A percentile compares a stretch with the other conserved stretches of the same genome.
Evolutionary conservation across 208 protist species (phyloP).

Genomic region (Trypanosoma grayi): DNA sequence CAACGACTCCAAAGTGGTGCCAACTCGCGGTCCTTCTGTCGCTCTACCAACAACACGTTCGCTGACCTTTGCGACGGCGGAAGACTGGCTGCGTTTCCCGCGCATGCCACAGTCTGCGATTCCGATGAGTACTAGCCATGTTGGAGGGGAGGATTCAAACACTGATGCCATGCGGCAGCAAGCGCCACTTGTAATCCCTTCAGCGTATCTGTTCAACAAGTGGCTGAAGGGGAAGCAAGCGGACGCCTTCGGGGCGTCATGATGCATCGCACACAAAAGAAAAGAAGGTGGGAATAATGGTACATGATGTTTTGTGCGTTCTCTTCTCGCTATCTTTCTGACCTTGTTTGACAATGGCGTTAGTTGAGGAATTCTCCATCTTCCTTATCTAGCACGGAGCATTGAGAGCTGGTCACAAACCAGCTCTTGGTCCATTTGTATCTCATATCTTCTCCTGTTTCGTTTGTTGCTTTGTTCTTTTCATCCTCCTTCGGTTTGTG

Average conservation of each 20-base stretch:
- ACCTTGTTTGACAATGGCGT: too few relatives aligned
- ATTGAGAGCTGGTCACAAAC: too few relatives aligned
- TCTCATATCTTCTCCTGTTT: neutral
- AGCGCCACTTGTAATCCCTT: constrained; percentile 24
- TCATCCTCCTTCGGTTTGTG: constrained; percentile 5
- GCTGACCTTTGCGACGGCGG: constrained; percentile 5
- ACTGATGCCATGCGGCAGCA: constrained; percentile 14
- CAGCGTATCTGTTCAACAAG: constrained; percentile 41
- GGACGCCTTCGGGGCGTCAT: constrained; percentile 4
- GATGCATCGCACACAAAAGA: too few relatives aligned
- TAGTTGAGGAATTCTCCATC: too few relatives aligned
- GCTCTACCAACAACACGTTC: neutral
- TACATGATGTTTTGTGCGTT: too few relatives aligned
- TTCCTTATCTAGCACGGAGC: too few relatives aligned
- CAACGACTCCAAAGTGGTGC: constrained; percentile 1
- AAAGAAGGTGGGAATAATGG: too few relatives aligned
- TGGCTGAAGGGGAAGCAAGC: constrained; percentile 34
- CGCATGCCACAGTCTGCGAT: constrained; percentile 21
- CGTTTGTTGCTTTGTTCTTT: constrained; percentile 3
- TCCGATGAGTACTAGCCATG: neutral
- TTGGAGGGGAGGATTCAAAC: constrained; percentile 2
- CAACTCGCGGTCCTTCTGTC: neutral
- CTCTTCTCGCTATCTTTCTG: neutral
- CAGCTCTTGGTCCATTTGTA: constrained; percentile 1
- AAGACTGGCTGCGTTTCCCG: constrained; percentile 28